These are phyloP conservation scores for Sambucus nigra DNA, from an alignment of 129 eudicot genomes.

Conservation along the genomic window DNA sequence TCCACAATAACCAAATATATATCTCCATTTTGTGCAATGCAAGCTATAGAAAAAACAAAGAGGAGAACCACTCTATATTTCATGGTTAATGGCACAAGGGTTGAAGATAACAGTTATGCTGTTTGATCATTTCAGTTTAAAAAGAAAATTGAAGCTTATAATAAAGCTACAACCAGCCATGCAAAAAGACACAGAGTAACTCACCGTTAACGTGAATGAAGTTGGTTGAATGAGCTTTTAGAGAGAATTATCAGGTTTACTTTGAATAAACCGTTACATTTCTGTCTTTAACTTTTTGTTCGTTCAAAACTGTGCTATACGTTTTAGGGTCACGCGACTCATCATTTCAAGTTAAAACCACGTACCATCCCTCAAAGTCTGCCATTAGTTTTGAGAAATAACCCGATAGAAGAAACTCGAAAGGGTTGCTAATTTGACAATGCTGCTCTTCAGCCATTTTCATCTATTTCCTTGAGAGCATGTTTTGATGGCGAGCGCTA, in stretches of 20 bases:
- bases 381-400: too few relatives aligned
- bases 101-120: not conserved
- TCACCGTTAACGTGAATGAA: conserved; percentile 35
- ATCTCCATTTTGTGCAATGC: conserved; percentile 36
- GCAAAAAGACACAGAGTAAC: not conserved
- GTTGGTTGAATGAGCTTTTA: conserved; percentile 8
- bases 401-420: too few relatives aligned
- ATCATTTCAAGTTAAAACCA: not conserved
- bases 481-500: too few relatives aligned
- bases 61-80: conserved; percentile 11
- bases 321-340: conserved; percentile 19
- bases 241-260: conserved; percentile 9
- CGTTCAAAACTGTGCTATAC: conserved; percentile 9
- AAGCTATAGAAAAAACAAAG: conserved; percentile 10
- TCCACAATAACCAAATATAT: conserved; percentile 64
- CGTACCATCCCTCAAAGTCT: not conserved
- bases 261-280: conserved; percentile 18
- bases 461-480: too few relatives aligned
- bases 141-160: not conserved
- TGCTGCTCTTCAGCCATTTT: too few relatives aligned
- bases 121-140: not conserved
- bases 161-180: not conserved
- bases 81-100: too few relatives aligned
- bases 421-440: too few relatives aligned
- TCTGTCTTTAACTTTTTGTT: not conserved